Base-by-base conservation (phyloP, 2,329 filamentous ascomycete genomes). In the Onygenales sp. region DNA sequence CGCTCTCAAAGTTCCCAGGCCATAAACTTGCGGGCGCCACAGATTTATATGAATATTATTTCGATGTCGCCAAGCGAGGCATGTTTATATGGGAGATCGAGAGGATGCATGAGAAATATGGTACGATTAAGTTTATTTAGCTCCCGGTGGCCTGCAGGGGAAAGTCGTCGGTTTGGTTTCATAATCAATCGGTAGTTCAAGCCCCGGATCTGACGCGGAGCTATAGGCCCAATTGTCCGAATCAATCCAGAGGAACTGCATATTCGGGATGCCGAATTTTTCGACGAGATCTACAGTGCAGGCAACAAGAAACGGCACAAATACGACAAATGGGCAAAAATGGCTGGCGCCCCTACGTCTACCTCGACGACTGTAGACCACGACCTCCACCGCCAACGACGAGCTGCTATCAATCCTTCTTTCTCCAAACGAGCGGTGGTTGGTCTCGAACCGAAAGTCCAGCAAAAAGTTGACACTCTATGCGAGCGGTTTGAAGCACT, bases 371-470 rank as follows among this genome's bases (percentile, higher is more conserved):
- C 69, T 0, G 59, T 66, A 21, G 59, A 64, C 32, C 67, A 71
- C 53, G 64, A 71, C 43, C 57, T 66, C 11, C 72, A 75, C 54
- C 67, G 70, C 4, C 60, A 64, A 32, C 65, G 72, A 7, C 66
- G 72, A 41, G 62, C 55, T 5, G 64, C 68, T 1, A 54, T 75
- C 46, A 72, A 68, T 46, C 67, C 67, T 0, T 75, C 72, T 62
- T 75, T 73, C 58, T 70, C 70, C 5, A 65, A 62, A 38, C 61
- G 62, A 9, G 65, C 65, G n/a, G 65, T 73, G n/a, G 57, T 59
- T 8, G 55, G 56, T 7, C 60, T 72, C 5, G 64, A 71, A 43
- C 63, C 61, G 2, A 58, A 69, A 11, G 61, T 74, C 17, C 57
- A 61, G 8, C 53, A 58, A n/a, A 69, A 45, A 33, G 47, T 49